These are phyloP conservation scores for Phytopythium sindhum DNA, from an alignment of 352 stramenopile species.

Conservation along the genomic window DNA sequence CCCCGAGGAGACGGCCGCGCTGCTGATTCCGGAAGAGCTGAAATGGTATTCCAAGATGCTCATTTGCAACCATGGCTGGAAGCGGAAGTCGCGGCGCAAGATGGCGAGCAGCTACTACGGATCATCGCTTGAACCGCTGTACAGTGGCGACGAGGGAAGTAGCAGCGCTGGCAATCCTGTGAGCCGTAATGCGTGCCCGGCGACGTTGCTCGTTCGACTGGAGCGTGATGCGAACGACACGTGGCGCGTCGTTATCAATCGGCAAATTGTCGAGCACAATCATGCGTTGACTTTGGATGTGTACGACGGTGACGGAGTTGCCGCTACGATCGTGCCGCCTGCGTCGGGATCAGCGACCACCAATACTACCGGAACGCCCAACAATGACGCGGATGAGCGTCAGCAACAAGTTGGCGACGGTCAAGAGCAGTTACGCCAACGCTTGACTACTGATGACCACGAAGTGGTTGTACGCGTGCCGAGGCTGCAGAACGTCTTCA, in stretches of 20 bases:
- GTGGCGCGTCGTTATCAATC: slow-evolving; percentile 68
- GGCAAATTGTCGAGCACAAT: slow-evolving; percentile 64
- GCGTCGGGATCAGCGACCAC: neutral
- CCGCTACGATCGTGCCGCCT: neutral
- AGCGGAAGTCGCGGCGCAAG: slow-evolving; percentile 57
- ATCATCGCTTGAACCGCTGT: neutral
- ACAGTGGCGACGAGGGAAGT: neutral
- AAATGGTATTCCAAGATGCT: slow-evolving; percentile 81
- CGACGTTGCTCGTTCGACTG: slow-evolving; percentile 63
- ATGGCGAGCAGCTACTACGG: slow-evolving; percentile 3
- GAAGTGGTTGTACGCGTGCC: slow-evolving; percentile 66
- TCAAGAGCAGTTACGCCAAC: neutral
- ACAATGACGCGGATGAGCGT: neutral
- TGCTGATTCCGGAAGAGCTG: slow-evolving; percentile 45
- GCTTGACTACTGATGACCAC: slow-evolving; percentile 2
- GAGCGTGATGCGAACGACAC: slow-evolving; percentile 59
- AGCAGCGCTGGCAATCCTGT: neutral
- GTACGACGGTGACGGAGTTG: slow-evolving; percentile 10
- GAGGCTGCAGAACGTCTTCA: slow-evolving; percentile 45
- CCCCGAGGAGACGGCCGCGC: slow-evolving; percentile 13
- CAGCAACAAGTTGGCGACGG: neutral
- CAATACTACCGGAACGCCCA: neutral
- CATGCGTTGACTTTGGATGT: slow-evolving; percentile 29
- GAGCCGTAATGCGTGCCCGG: slow-evolving; percentile 30
- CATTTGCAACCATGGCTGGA: slow-evolving; percentile 76